A percentile compares a stretch with the other conserved stretches of the same genome.
Evolutionary conservation across 345 rosid genomes (phyloP).

Genomic region (Eucalyptus brandiana): DNA sequence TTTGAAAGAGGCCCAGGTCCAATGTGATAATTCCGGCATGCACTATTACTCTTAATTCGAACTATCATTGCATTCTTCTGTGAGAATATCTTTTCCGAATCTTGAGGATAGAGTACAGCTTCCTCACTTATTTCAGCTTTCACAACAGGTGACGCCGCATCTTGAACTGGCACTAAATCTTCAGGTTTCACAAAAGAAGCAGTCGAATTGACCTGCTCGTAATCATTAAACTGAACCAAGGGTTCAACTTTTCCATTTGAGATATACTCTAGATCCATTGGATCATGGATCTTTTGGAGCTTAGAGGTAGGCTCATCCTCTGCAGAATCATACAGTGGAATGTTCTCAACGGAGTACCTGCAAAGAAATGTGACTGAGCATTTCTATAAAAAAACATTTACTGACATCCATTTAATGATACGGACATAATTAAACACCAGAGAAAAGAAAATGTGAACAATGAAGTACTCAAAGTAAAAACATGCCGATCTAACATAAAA

Average conservation of each 20-base stretch:
- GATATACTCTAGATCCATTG: constrained; percentile 5
- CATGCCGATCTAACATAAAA: background rate
- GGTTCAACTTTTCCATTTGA: constrained; percentile 10
- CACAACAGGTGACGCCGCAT: constrained; percentile 12
- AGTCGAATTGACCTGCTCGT: constrained; percentile 24
- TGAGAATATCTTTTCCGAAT: constrained; percentile 26
- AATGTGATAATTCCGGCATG: constrained; percentile 26
- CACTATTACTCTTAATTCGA: constrained; percentile 31
- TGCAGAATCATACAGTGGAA: constrained; percentile 88
- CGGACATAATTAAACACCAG: background rate
- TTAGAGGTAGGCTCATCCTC: constrained; percentile 80
- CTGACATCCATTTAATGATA: background rate
- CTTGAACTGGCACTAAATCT: constrained; percentile 17
- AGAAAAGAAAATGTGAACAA: background rate
- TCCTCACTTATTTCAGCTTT: constrained; percentile 39
- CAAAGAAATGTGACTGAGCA: background rate
- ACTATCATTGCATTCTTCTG: constrained; percentile 51
- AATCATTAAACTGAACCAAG: constrained; percentile 3
- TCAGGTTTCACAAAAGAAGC: constrained; percentile 16
- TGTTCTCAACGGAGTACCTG: constrained; percentile 88
- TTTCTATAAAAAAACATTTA: background rate
- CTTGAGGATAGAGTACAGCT: constrained; percentile 15
- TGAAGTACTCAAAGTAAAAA: background rate
- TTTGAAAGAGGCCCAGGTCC: constrained; percentile 29
- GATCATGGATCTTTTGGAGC: constrained; percentile 25